Conservation (phyloP, 2,329 filamentous ascomycete species). For the Bisporella sp. region DNA sequence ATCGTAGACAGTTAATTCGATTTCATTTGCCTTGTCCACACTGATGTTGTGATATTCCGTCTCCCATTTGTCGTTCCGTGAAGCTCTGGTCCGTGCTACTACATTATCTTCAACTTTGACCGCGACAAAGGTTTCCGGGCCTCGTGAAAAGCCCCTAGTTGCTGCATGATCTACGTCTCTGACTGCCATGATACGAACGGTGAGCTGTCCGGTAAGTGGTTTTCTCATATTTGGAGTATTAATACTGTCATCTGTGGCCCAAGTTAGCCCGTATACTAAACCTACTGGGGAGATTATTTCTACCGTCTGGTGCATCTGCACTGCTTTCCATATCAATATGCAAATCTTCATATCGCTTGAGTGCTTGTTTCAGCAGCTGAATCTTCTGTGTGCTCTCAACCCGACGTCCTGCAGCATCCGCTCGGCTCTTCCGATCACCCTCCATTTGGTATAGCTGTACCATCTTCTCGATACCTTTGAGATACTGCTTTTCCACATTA, state of each 20-base stretch:
- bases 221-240: conserved; percentile 93
- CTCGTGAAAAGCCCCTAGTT: conserved; percentile 74
- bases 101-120: conserved; percentile 95
- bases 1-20: conserved; percentile 96
- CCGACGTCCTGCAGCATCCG: conserved; percentile 81
- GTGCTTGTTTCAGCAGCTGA: conserved; percentile 84
- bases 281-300: conserved; percentile 21
- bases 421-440: conserved; percentile 90
- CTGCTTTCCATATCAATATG: conserved; percentile 83
- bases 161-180: conserved; percentile 91
- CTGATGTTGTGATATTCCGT: conserved; percentile 87
- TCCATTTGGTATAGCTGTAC: conserved; percentile 96
- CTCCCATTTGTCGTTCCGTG: conserved; percentile 83
- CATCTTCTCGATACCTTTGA: conserved; percentile 99
- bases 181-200: conserved; percentile 79
- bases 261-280: conserved; percentile 6
- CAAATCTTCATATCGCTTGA: conserved; percentile 95
- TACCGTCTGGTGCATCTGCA: conserved; percentile 74
- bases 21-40: conserved; percentile 97
- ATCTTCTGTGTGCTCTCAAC: conserved; percentile 99
- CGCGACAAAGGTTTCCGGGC: conserved; percentile 90
- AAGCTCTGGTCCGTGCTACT: conserved; percentile 78
- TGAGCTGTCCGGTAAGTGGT: conserved; percentile 85
- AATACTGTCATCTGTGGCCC: conserved; percentile 76
- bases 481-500: conserved; percentile 97